A percentile compares a stretch with the other conserved stretches of the same genome.
Evolutionary conservation across 2,329 filamentous ascomycete species (phyloP).

Genomic region (Chrysoporthe austroafricana): DNA sequence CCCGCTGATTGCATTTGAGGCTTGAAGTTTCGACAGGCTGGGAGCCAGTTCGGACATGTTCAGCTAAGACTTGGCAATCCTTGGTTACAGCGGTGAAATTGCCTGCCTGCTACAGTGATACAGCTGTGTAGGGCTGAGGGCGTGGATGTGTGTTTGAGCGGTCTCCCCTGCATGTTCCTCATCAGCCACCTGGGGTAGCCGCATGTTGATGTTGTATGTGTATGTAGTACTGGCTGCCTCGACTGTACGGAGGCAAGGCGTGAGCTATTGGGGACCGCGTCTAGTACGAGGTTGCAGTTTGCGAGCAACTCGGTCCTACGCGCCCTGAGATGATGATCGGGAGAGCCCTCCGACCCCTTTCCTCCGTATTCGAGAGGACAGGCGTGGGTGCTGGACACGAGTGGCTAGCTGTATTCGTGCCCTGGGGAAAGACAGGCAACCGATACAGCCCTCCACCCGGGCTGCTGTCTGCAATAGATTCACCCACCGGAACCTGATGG

Average conservation of each 20-base stretch:
- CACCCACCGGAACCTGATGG: not conserved
- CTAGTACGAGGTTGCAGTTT: not conserved
- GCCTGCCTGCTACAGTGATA: not conserved
- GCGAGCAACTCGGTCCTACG: not conserved
- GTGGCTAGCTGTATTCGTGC: not conserved
- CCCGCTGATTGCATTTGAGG: not conserved
- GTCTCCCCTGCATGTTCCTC: conserved; percentile 3
- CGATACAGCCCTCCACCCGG: not conserved
- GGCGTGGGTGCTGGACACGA: not conserved
- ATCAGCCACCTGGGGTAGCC: conserved; percentile 1
- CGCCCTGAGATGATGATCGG: not conserved
- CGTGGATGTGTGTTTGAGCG: not conserved
- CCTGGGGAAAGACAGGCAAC: not conserved
- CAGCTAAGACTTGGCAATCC: not conserved
- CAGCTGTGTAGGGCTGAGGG: conserved; percentile 6
- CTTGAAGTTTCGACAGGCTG: not conserved
- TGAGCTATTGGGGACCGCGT: not conserved
- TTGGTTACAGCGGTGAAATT: not conserved
- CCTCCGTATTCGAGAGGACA: not conserved
- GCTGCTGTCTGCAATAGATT: not conserved
- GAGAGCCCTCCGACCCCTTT: not conserved
- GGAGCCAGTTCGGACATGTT: not conserved
- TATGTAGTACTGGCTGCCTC: not conserved
- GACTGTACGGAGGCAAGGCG: not conserved
- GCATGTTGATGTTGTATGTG: not conserved